Evolutionary conservation across 2,329 filamentous ascomycete species (phyloP).

Genomic region (Ophiognomonia clavigignenti-juglandacearum): DNA sequence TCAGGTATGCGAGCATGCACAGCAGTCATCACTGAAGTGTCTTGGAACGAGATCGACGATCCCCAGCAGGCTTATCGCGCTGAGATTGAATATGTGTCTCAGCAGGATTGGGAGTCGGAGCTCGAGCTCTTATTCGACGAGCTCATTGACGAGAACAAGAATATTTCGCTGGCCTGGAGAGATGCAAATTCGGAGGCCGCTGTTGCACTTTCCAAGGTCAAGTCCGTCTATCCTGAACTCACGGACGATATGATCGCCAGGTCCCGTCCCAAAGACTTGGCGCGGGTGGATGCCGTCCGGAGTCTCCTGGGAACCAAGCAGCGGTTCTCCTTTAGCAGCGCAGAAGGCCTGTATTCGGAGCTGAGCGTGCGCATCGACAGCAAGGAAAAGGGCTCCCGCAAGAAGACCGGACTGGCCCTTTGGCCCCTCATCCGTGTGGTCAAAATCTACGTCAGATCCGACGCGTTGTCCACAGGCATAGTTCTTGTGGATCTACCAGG

Average conservation of each 20-base stretch:
- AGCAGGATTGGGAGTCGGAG: conserved; percentile 48
- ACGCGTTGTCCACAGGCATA: conserved; percentile 28
- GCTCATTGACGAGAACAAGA: background rate
- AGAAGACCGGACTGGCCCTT: conserved; percentile 22
- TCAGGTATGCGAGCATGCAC: conserved; percentile 60
- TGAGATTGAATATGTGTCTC: conserved; percentile 52
- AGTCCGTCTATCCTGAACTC: conserved; percentile 38
- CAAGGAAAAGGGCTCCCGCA: conserved; percentile 34
- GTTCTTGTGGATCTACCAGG: conserved; percentile 49
- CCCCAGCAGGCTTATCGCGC: conserved; percentile 39
- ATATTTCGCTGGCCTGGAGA: background rate
- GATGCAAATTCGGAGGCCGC: conserved; percentile 28
- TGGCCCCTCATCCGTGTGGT: conserved; percentile 53
- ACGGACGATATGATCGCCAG: conserved; percentile 34
- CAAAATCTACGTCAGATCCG: conserved; percentile 27
- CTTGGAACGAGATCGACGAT: conserved; percentile 43
- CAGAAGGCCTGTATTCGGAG: background rate
- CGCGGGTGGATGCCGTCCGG: conserved; percentile 20
- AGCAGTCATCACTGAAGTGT: conserved; percentile 55
- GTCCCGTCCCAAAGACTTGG: conserved; percentile 34
- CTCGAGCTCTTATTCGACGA: conserved; percentile 24
- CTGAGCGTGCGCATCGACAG: conserved; percentile 45
- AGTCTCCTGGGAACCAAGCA: background rate
- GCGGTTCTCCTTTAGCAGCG: background rate
- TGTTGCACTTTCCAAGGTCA: conserved; percentile 45